A percentile compares a stretch with the other conserved stretches of the same genome.
These are phyloP conservation scores for Phytophthora capsici DNA, from an alignment of 352 stramenopile species.

Conservation along the genomic window DNA sequence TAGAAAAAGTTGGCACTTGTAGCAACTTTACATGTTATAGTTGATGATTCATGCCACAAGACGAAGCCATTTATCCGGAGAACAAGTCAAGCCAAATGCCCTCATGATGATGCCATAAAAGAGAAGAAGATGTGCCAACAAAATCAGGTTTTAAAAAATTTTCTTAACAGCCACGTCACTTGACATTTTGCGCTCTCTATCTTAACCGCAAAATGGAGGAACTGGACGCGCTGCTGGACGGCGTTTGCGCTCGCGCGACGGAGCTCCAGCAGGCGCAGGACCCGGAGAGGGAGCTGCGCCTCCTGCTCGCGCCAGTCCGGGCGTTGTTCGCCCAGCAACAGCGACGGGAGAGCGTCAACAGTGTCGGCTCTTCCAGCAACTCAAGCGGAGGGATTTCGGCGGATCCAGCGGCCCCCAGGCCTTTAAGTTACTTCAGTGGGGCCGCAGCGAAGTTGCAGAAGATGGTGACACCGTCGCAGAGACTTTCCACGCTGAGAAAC, in stretches of 20 bases:
- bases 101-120: neutral
- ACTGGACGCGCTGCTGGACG: constrained; percentile 66
- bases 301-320: constrained; percentile 63
- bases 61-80: too few species aligned
- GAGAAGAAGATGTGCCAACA: neutral
- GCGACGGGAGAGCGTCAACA: constrained; percentile 16
- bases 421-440: constrained; percentile 38
- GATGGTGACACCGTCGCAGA: constrained; percentile 28
- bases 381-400: constrained; percentile 9
- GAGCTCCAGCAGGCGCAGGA: constrained; percentile 46
- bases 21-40: too few species aligned
- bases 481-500: constrained; percentile 11
- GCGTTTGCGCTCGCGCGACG: constrained; percentile 50
- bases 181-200: neutral
- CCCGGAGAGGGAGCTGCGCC: constrained; percentile 44
- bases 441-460: constrained; percentile 48
- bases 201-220: constrained; percentile 49
- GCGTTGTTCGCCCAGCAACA: constrained; percentile 41
- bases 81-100: neutral
- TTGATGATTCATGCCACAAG: too few species aligned
- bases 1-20: too few species aligned
- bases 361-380: constrained; percentile 31
- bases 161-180: neutral
- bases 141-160: constrained; percentile 8
- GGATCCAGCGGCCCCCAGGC: neutral